Evolutionary conservation across 306 rosid species (phyloP), one percentile per base, ranked within the genome.

Genomic region (Hippophae rhamnoides): DNA sequence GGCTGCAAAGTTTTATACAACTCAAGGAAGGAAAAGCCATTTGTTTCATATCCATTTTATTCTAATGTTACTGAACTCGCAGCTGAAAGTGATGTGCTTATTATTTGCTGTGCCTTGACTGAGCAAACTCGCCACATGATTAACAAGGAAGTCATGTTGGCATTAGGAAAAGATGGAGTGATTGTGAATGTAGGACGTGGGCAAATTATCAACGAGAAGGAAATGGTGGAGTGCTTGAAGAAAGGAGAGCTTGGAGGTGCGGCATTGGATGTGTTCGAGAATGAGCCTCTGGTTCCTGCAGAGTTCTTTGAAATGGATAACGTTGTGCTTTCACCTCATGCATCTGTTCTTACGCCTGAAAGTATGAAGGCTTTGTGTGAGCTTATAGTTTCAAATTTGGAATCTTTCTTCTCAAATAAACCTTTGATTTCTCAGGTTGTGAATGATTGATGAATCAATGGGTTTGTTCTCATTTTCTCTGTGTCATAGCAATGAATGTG

Each of bases 231-330:
- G 56, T 67, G 74, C 57, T 56, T 68, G 74, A 7, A 71, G 46
- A 8, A 18, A 0, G 45, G 68, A 31, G 69, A 68, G 46, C 61
- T 68, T 9, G 53, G 54, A n/a, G 82, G 78, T 11, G 82, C 79
- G 65, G 84, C 79, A 9, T 58, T 84, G 74, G 86, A 80, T 75
- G 89, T 83, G 78, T 80, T 80, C 58, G 86, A 78, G 74, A 56
- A 72, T 56, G 86, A 83, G 56, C 86, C 86, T 42, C 8, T 68
- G 48, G 80, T 78, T 73, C 72, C 78, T 10, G 0, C 40, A 41
- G 73, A 75, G 49, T 68, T 81, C 4, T 65, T 78, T 61, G 31
- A 3, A 1, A 13, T 84, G 66, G 81, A 81, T 26, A 81, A 70
- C 68, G 84, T 76, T 12, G 85, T 82, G 14, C 27, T 82, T 8